A percentile compares a stretch with the other conserved stretches of the same genome.
phyloP scores from a whole-genome alignment of 1,284 basidiomycete species.

The Cryptococcus wingfieldii region DNA sequence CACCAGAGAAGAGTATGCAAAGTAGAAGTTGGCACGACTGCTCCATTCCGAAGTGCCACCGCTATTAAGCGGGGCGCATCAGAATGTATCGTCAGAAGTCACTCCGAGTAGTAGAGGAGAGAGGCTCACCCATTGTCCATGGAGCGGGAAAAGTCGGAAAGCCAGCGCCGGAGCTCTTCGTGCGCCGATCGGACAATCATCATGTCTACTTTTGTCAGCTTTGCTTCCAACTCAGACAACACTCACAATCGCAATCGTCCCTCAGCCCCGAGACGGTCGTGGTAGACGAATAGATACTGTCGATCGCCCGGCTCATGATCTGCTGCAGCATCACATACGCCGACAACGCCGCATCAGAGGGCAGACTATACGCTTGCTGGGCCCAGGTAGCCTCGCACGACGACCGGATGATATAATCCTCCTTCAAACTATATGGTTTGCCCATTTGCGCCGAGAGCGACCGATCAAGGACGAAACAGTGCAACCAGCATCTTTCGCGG shows the following conservation, averaged over 20 bases:
- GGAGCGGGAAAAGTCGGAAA: slow-evolving; percentile 1
- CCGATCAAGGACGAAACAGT: slow-evolving; percentile 85
- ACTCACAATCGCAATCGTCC: slow-evolving; percentile 74
- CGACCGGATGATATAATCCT: slow-evolving; percentile 78
- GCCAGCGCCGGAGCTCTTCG: slow-evolving; percentile 42
- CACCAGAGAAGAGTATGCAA: slow-evolving; percentile 76
- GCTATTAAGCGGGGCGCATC: neutral
- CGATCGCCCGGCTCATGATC: slow-evolving; percentile 79
- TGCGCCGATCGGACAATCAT: slow-evolving; percentile 43
- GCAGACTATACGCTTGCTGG: slow-evolving; percentile 58
- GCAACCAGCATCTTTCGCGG: slow-evolving; percentile 87
- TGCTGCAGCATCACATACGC: slow-evolving; percentile 68
- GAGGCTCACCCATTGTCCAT: neutral
- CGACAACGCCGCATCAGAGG: slow-evolving; percentile 55
- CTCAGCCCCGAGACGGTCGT: slow-evolving; percentile 77
- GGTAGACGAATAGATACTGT: slow-evolving; percentile 82
- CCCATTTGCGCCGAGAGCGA: slow-evolving; percentile 71
- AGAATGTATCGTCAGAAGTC: neutral
- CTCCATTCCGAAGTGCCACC: slow-evolving; percentile 23
- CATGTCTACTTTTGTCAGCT: slow-evolving; percentile 26
- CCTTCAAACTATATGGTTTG: slow-evolving; percentile 51
- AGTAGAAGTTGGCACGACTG: slow-evolving; percentile 63
- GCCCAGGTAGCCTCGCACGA: slow-evolving; percentile 63
- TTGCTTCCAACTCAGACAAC: neutral
- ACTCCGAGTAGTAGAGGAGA: no score